These are phyloP conservation scores for Colletotrichum noveboracense DNA, from an alignment of 2,329 filamentous ascomycete genomes.

Conservation along the genomic window DNA sequence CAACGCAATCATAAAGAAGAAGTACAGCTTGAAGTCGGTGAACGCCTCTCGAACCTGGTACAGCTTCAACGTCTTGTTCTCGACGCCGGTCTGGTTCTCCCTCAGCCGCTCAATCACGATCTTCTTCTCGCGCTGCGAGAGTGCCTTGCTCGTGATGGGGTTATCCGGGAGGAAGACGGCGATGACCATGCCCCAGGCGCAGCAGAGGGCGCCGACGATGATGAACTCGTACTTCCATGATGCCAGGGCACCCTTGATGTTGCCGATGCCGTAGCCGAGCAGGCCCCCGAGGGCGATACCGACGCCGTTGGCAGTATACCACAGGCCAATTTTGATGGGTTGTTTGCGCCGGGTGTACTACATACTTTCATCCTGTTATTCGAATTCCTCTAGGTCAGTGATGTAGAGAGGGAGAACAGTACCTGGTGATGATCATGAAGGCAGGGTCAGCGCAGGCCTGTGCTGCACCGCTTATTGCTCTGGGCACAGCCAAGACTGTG, in stretches of 20 bases:
- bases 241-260: neutral
- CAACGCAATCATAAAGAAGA: neutral
- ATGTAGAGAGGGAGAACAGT: accelerated
- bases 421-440: neutral
- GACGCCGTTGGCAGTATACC: neutral
- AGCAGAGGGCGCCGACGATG: neutral
- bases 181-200: neutral
- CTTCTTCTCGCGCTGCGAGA: neutral
- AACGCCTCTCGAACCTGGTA: neutral
- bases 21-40: neutral
- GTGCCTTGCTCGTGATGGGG: neutral
- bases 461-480: neutral
- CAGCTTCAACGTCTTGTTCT: neutral
- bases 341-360: neutral
- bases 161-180: neutral
- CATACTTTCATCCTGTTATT: neutral
- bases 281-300: neutral
- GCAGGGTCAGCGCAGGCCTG: neutral
- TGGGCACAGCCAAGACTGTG: neutral
- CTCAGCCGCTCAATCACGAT: neutral
- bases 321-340: neutral
- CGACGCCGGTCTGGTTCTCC: neutral
- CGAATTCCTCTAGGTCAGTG: neutral
- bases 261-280: neutral
- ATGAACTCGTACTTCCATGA: neutral